Evolutionary conservation across 495 filamentous ascomycete genomes (phyloP).

Genomic region (Chaetomidium leptoderma): DNA sequence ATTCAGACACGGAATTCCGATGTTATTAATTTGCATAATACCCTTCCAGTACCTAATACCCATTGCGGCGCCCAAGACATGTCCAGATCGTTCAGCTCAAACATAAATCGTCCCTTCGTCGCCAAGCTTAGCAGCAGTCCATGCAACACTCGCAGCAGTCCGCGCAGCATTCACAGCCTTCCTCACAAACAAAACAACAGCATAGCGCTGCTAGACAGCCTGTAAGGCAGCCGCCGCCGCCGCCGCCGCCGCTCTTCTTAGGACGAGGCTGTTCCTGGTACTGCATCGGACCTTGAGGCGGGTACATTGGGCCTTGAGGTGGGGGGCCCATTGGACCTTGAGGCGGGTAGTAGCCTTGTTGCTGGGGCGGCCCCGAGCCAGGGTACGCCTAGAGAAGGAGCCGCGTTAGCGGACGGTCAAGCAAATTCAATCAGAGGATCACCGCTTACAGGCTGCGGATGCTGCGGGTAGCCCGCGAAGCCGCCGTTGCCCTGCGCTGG

Average conservation of each 20-base stretch:
- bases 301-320: slow-evolving; percentile 31
- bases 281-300: slow-evolving; percentile 37
- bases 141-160: slow-evolving; percentile 64
- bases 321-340: slow-evolving; percentile 29
- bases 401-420: not conserved
- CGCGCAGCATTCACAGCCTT: slow-evolving; percentile 73
- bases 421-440: not conserved
- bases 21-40: too few relatives aligned
- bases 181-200: slow-evolving; percentile 75
- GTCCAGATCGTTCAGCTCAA: too few relatives aligned
- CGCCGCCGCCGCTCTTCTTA: slow-evolving; percentile 37
- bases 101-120: not conserved
- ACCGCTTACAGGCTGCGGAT: slow-evolving; percentile 29
- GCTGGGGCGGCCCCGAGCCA: slow-evolving; percentile 18
- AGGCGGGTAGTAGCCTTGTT: slow-evolving; percentile 32
- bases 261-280: slow-evolving; percentile 59
- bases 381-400: slow-evolving; percentile 18
- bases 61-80: too few relatives aligned
- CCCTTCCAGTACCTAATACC: too few relatives aligned
- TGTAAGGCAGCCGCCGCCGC: slow-evolving; percentile 57
- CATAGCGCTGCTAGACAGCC: slow-evolving; percentile 65
- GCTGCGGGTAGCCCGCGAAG: slow-evolving; percentile 24
- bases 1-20: too few relatives aligned
- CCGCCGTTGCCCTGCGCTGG: slow-evolving; percentile 21
- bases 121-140: slow-evolving; percentile 44